Conservation (phyloP, 2,329 filamentous ascomycete genomes). For the Metarhizium humberi region DNA sequence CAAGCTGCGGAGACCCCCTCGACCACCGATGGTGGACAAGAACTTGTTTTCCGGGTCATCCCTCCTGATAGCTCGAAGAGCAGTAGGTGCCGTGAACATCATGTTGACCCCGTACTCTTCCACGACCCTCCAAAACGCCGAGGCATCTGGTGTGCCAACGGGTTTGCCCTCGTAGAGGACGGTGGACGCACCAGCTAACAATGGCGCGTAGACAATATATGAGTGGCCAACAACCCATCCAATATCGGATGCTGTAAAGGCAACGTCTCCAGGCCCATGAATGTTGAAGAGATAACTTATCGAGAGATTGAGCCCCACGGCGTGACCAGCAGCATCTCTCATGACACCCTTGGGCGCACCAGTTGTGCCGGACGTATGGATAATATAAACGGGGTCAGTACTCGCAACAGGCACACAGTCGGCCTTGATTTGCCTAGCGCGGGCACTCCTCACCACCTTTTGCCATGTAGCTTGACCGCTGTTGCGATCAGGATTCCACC, state of each 20-base stretch:
- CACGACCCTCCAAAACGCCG: constrained; percentile 79
- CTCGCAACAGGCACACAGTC: constrained; percentile 70
- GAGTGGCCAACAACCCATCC: constrained; percentile 67
- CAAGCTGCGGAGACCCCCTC: constrained; percentile 62
- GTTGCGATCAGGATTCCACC: constrained; percentile 62
- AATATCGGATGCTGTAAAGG: constrained; percentile 70
- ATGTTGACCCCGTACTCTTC: constrained; percentile 78
- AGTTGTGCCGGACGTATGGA: constrained; percentile 80
- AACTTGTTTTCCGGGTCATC: constrained; percentile 69
- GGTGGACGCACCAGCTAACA: constrained; percentile 77
- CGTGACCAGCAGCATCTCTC: constrained; percentile 76
- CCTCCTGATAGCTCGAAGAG: constrained; percentile 76
- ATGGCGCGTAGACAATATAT: constrained; percentile 83
- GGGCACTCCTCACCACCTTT: constrained; percentile 61
- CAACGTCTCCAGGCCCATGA: constrained; percentile 71
- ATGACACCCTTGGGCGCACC: constrained; percentile 76
- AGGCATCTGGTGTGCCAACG: constrained; percentile 77
- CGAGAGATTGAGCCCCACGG: constrained; percentile 73
- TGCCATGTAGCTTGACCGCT: constrained; percentile 73
- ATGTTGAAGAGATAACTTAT: constrained; percentile 79
- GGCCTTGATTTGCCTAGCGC: constrained; percentile 56
- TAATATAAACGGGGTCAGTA: constrained; percentile 77
- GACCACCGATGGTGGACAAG: constrained; percentile 53
- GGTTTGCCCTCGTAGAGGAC: constrained; percentile 93
- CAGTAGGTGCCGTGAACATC: constrained; percentile 80